phyloP scores from a whole-genome alignment of 306 rosid genomes.

The Cyclanthera cordifolia region DNA sequence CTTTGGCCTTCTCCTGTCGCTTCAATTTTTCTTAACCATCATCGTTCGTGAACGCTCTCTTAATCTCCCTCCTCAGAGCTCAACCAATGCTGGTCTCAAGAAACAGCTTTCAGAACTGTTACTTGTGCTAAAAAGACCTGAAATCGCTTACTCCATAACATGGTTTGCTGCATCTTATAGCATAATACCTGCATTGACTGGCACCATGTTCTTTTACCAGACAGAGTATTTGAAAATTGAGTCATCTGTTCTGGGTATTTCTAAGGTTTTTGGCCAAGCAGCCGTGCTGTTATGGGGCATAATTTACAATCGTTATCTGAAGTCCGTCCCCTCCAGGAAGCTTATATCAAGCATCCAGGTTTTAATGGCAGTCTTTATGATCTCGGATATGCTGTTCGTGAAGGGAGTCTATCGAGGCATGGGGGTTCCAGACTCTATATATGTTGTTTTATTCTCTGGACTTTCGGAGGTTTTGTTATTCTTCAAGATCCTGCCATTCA shows the following conservation, averaged over 20 bases:
- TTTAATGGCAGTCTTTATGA: conserved; percentile 54
- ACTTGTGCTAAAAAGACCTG: conserved; percentile 47
- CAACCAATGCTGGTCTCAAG: conserved; percentile 36
- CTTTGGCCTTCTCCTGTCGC: conserved; percentile 45
- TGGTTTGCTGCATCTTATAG: conserved; percentile 92
- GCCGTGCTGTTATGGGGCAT: conserved; percentile 77
- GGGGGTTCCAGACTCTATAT: conserved; percentile 55
- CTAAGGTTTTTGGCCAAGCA: conserved; percentile 84
- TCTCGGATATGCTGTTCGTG: conserved; percentile 75
- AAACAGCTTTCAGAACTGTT: conserved; percentile 51
- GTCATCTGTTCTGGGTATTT: conserved; percentile 57
- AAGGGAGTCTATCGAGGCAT: conserved; percentile 46
- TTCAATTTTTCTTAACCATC: conserved; percentile 56
- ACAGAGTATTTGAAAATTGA: conserved; percentile 53
- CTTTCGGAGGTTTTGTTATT: conserved; percentile 59
- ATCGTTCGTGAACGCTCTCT: conserved; percentile 47
- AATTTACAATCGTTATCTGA: conserved; percentile 44
- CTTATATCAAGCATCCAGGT: conserved; percentile 57
- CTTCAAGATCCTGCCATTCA: conserved; percentile 75
- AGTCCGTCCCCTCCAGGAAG: conserved; percentile 53
- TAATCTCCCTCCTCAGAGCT: conserved; percentile 49
- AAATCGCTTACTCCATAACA: conserved; percentile 47
- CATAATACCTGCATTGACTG: conserved; percentile 61
- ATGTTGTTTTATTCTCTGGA: conserved; percentile 69
- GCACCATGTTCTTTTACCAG: conserved; percentile 95